phyloP scores from a whole-genome alignment of 257 asterid species.

The Leptodermis oblonga region DNA sequence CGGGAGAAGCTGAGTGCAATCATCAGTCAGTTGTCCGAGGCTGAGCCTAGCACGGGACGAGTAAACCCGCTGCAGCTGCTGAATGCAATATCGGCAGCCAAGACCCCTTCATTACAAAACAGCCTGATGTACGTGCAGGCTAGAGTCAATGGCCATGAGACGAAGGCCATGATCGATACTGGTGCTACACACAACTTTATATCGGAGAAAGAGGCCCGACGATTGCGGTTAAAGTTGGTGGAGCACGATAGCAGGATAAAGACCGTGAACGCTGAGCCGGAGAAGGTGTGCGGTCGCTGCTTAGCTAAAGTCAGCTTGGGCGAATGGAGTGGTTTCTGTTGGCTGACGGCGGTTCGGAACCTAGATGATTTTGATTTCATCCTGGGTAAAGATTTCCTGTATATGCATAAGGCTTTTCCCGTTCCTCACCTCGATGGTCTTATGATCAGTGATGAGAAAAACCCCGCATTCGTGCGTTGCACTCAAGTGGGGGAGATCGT shows the following conservation, averaged over 20 bases:
- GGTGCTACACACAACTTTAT: not conserved
- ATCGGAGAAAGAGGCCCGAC: not conserved
- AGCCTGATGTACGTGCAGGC: too few relatives aligned
- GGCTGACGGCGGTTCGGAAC: not conserved
- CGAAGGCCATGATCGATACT: too few relatives aligned
- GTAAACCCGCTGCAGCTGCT: too few relatives aligned
- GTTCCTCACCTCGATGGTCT: not conserved
- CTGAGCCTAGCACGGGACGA: too few relatives aligned
- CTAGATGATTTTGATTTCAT: too few relatives aligned
- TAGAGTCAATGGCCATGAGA: too few relatives aligned
- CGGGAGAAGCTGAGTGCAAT: too few relatives aligned
- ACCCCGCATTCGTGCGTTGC: not conserved
- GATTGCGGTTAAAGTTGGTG: not conserved
- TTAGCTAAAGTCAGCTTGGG: not conserved
- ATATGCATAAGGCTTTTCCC: not conserved
- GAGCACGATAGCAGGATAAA: not conserved
- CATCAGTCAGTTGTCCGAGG: too few relatives aligned
- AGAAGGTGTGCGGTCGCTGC: too few relatives aligned
- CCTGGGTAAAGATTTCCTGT: not conserved
- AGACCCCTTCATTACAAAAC: too few relatives aligned
- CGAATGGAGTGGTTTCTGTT: not conserved
- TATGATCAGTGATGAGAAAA: not conserved
- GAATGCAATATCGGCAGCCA: too few relatives aligned
- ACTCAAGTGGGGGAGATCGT: not conserved
- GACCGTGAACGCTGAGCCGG: not conserved